Conservation (phyloP, 805 yeast genomes). For the Blastobotrys terrestris region DNA sequence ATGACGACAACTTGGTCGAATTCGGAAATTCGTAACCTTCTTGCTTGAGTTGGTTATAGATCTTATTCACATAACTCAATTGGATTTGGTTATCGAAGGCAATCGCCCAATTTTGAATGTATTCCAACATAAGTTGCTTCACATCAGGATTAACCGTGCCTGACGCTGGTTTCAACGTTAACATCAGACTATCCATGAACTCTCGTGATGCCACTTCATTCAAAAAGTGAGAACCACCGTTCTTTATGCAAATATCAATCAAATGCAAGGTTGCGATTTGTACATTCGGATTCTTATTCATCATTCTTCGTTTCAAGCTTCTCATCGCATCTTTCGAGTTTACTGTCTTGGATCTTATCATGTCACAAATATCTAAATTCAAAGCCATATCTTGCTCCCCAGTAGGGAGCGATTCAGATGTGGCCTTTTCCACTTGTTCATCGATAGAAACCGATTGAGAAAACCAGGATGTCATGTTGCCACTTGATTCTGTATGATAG, state of each 20-base stretch:
- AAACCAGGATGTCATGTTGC: conserved; percentile 32
- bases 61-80: conserved; percentile 54
- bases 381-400: conserved; percentile 72
- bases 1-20: conserved; percentile 34
- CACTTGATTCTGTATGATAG: background rate
- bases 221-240: conserved; percentile 84
- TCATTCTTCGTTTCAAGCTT: conserved; percentile 66
- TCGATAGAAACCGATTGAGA: conserved; percentile 41
- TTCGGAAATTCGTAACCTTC: conserved; percentile 66
- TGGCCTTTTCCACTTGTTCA: conserved; percentile 63
- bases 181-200: conserved; percentile 71
- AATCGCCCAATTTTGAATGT: conserved; percentile 71
- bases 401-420: conserved; percentile 84
- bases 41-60: conserved; percentile 51
- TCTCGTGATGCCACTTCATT: conserved; percentile 76
- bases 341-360: conserved; percentile 74
- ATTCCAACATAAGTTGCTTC: conserved; percentile 50
- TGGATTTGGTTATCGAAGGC: conserved; percentile 66
- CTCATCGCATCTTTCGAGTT: conserved; percentile 80
- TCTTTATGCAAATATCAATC: conserved; percentile 82
- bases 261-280: conserved; percentile 70
- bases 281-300: conserved; percentile 71
- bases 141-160: conserved; percentile 44
- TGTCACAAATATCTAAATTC: conserved; percentile 82
- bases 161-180: conserved; percentile 32